A percentile compares a stretch with the other conserved stretches of the same genome.
These are phyloP conservation scores for Aspergillus melleus DNA, from an alignment of 2,329 filamentous ascomycete species.

Conservation along the genomic window DNA sequence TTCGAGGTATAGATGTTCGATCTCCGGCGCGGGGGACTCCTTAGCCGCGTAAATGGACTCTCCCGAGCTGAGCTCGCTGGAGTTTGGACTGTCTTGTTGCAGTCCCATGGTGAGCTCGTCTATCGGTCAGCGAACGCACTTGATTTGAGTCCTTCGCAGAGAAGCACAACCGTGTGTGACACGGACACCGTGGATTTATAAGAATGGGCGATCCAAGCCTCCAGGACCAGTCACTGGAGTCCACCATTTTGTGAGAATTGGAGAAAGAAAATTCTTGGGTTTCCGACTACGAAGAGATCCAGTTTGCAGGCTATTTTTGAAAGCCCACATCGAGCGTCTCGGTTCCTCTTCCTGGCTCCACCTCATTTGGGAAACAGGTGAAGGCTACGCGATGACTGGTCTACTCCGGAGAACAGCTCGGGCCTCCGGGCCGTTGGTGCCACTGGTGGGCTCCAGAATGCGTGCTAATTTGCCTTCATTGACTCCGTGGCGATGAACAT, in stretches of 20 bases:
- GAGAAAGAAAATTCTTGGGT: constrained; percentile 2
- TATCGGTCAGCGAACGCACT: background rate
- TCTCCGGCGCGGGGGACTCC: constrained; percentile 24
- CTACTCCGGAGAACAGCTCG: background rate
- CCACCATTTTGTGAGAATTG: background rate
- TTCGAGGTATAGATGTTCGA: constrained; percentile 61
- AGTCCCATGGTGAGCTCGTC: background rate
- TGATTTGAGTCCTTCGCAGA: background rate
- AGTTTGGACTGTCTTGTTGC: background rate
- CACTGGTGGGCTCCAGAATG: background rate
- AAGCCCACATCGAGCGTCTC: background rate
- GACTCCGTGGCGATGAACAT: background rate
- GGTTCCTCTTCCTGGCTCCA: background rate
- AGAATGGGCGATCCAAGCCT: background rate
- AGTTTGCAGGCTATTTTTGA: background rate
- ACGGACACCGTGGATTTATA: constrained; percentile 1
- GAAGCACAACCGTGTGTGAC: background rate
- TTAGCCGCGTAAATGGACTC: constrained; percentile 1
- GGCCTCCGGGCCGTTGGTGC: background rate
- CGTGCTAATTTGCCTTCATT: too few species aligned
- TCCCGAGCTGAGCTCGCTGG: constrained; percentile 5
- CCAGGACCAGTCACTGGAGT: background rate
- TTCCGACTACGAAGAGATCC: background rate
- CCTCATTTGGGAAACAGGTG: background rate
- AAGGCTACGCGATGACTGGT: background rate